Conservation (phyloP, 768 basidiomycete species). For the Leccinum imitatum region DNA sequence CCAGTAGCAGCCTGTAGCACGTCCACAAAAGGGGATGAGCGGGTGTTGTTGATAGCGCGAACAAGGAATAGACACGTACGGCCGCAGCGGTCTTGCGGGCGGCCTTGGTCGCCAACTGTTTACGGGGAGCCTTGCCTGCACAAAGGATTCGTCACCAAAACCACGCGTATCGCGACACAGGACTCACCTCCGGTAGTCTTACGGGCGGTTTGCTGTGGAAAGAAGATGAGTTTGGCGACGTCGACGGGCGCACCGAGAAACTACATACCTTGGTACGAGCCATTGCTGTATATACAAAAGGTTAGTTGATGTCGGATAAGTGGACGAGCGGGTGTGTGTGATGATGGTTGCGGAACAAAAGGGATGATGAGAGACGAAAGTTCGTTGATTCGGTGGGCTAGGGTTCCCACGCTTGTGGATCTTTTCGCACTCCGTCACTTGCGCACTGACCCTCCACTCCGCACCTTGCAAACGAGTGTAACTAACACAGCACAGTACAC, state of each 20-base stretch:
- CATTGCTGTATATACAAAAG: conserved; percentile 43
- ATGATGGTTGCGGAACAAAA: conserved; percentile 32
- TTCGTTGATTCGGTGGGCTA: conserved; percentile 24
- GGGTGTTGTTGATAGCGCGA: background rate
- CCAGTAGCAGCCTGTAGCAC: conserved; percentile 68
- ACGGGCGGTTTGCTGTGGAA: conserved; percentile 89
- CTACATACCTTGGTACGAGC: conserved; percentile 80
- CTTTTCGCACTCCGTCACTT: conserved; percentile 30
- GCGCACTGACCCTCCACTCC: conserved; percentile 31
- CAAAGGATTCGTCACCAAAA: conserved; percentile 24
- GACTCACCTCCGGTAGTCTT: conserved; percentile 94
- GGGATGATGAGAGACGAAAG: conserved; percentile 13
- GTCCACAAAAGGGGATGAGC: conserved; percentile 14
- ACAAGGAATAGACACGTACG: conserved; percentile 41
- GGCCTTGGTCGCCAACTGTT: conserved; percentile 95
- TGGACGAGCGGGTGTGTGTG: conserved; percentile 17
- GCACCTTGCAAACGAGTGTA: conserved; percentile 1
- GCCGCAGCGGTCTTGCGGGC: conserved; percentile 82
- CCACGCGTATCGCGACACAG: conserved; percentile 16
- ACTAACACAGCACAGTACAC: background rate
- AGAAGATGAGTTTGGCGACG: conserved; percentile 4
- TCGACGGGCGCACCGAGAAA: background rate
- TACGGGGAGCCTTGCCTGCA: conserved; percentile 85
- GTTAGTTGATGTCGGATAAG: conserved; percentile 9
- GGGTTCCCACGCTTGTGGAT: conserved; percentile 32